These are phyloP conservation scores for Hericium erinaceus DNA, from an alignment of 768 basidiomycete species.

Conservation along the genomic window DNA sequence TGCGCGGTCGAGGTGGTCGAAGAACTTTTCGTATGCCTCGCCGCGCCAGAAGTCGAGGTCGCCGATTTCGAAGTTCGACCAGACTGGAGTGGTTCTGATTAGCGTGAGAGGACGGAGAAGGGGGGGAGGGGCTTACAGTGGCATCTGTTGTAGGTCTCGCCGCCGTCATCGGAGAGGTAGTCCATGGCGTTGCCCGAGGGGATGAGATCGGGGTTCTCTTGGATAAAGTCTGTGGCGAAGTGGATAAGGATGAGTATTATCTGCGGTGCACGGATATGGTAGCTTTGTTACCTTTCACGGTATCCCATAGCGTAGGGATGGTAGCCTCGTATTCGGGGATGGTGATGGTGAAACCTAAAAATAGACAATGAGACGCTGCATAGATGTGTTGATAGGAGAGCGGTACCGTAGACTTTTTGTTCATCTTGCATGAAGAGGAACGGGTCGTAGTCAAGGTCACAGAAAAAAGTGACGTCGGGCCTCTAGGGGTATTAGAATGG, in stretches of 20 bases:
- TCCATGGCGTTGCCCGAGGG: constrained; percentile 41
- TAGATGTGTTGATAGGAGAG: not conserved
- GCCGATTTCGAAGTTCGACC: constrained; percentile 60
- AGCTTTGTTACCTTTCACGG: constrained; percentile 43
- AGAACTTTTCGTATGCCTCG: constrained; percentile 49
- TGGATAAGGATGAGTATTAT: not conserved
- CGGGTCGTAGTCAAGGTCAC: constrained; percentile 47
- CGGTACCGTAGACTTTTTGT: constrained; percentile 43
- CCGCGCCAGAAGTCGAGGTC: constrained; percentile 48
- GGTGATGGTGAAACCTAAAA: constrained; percentile 55
- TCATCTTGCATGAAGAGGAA: constrained; percentile 51
- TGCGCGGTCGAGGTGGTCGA: constrained; percentile 42
- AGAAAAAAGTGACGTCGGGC: constrained; percentile 50
- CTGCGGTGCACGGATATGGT: not conserved
- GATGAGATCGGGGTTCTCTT: constrained; percentile 37
- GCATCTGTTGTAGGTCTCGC: constrained; percentile 49
- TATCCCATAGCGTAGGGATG: constrained; percentile 65
- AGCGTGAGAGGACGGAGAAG: not conserved
- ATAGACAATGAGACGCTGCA: not conserved
- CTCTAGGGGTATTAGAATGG: constrained; percentile 16
- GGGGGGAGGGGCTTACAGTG: constrained; percentile 31
- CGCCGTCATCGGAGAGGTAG: constrained; percentile 49
- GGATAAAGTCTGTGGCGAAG: constrained; percentile 36
- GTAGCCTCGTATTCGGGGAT: constrained; percentile 70
- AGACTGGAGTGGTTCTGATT: constrained; percentile 27